phyloP scores from a whole-genome alignment of 106 monocot species.

The Dioscorea zingiberensis region DNA sequence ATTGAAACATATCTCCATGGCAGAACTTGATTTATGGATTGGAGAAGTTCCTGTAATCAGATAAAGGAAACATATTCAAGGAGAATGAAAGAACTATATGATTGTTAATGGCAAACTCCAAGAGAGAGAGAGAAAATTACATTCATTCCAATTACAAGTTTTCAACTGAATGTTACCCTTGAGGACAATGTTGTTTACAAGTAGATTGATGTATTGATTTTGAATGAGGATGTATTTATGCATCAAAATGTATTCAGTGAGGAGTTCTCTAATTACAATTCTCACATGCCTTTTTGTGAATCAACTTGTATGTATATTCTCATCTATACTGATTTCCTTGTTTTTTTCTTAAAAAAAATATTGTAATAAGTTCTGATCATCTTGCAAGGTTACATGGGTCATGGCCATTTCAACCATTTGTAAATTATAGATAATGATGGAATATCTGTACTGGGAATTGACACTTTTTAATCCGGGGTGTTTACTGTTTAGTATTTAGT shows the following conservation, averaged over 20 bases:
- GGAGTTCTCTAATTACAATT: neutral
- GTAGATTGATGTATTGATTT: neutral
- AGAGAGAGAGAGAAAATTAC: neutral
- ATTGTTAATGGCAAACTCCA: neutral
- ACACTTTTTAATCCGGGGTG: too few species aligned
- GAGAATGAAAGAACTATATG: neutral
- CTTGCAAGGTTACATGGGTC: too few species aligned
- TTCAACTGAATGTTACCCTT: neutral
- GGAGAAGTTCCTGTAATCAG: slow-evolving; percentile 83
- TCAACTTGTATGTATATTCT: too few species aligned
- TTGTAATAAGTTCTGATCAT: too few species aligned
- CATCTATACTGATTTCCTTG: too few species aligned
- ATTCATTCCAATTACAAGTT: neutral
- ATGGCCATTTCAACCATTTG: too few species aligned
- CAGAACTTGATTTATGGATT: slow-evolving; percentile 89
- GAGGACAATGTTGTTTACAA: neutral
- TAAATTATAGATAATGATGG: too few species aligned
- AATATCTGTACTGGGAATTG: too few species aligned
- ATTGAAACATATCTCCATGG: neutral
- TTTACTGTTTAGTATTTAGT: too few species aligned
- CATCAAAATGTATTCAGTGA: neutral
- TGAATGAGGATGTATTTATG: too few species aligned
- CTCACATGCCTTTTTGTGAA: too few species aligned
- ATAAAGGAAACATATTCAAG: neutral
- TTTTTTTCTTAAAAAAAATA: too few species aligned